Evolutionary conservation across 2,329 filamentous ascomycete genomes (phyloP).

Genomic region (Juglanconis oblonga): DNA sequence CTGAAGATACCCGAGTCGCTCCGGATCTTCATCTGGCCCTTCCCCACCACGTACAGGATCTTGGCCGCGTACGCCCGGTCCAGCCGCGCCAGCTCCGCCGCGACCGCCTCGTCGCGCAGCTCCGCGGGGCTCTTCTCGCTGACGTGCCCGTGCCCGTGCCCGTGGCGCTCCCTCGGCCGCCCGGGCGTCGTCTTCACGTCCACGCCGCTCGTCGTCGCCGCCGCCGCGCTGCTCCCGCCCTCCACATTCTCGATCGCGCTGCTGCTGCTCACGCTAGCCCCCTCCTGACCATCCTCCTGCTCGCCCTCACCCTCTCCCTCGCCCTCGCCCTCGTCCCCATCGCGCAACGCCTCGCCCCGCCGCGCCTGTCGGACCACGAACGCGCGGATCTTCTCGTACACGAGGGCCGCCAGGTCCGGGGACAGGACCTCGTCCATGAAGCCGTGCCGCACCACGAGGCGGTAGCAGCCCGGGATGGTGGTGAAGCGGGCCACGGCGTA

Average conservation of each 20-base stretch:
- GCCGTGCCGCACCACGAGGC: constrained; percentile 65
- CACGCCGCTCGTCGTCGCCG: neutral
- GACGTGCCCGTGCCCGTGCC: too few species aligned
- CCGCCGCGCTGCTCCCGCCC: neutral
- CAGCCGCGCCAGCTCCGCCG: constrained; percentile 41
- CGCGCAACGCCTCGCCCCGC: constrained; percentile 16
- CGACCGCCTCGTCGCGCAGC: constrained; percentile 26
- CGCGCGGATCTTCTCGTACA: constrained; percentile 55
- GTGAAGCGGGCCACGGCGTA: constrained; percentile 41
- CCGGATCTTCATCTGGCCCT: constrained; percentile 55
- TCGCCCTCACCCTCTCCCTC: neutral
- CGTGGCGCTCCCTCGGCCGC: neutral
- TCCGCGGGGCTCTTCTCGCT: constrained; percentile 20
- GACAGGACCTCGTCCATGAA: constrained; percentile 69
- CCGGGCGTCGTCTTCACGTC: neutral
- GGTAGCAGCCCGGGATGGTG: constrained; percentile 61
- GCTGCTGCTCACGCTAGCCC: neutral
- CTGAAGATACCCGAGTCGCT: constrained; percentile 39
- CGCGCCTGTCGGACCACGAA: constrained; percentile 39
- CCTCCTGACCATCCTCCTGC: constrained; percentile 10
- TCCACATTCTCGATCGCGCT: neutral
- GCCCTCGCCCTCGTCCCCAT: constrained; percentile 11
- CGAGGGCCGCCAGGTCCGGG: constrained; percentile 55
- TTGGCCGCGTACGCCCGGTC: constrained; percentile 44
- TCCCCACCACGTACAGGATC: constrained; percentile 55